phyloP scores from a whole-genome alignment of 2,329 filamentous ascomycete genomes.

The Chlorencoelia australis region DNA sequence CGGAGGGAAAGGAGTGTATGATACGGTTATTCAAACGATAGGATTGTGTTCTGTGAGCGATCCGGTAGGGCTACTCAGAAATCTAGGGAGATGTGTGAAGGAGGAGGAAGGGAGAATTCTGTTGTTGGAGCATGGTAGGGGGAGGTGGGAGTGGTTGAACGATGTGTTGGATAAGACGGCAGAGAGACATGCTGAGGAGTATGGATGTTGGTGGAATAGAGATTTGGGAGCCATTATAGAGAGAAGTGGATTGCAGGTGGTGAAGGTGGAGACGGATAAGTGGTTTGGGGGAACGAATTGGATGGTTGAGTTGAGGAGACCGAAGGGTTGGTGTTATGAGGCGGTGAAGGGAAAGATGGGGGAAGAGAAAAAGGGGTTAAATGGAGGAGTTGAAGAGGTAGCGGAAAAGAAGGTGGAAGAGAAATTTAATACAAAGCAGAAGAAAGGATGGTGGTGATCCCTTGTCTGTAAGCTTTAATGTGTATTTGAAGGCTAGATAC shows the following conservation, averaged over 20 bases:
- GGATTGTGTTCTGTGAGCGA: constrained; percentile 53
- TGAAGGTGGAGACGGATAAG: constrained; percentile 38
- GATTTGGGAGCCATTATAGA: constrained; percentile 47
- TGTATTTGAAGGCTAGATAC: too few species aligned
- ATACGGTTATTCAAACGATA: constrained; percentile 55
- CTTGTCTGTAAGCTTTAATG: too few species aligned
- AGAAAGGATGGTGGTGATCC: too few species aligned
- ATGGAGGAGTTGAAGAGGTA: too few species aligned
- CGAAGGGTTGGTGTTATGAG: constrained; percentile 6
- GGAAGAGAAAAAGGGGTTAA: background rate
- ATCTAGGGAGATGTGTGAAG: constrained; percentile 41
- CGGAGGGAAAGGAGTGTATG: constrained; percentile 38
- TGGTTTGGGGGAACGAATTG: constrained; percentile 48
- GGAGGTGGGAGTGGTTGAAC: constrained; percentile 45
- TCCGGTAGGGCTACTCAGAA: constrained; percentile 42
- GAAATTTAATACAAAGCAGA: too few species aligned
- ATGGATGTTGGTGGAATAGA: constrained; percentile 61
- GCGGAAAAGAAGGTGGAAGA: too few species aligned
- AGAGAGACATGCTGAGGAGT: constrained; percentile 44
- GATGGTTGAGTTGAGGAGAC: constrained; percentile 42
- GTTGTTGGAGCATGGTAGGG: constrained; percentile 52
- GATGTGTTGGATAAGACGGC: constrained; percentile 45
- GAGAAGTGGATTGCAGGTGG: constrained; percentile 47
- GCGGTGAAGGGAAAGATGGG: background rate
- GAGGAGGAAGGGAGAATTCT: constrained; percentile 49